Evolutionary conservation across 768 basidiomycete genomes (phyloP).

Genomic region (Pleurotus tuoliensis): DNA sequence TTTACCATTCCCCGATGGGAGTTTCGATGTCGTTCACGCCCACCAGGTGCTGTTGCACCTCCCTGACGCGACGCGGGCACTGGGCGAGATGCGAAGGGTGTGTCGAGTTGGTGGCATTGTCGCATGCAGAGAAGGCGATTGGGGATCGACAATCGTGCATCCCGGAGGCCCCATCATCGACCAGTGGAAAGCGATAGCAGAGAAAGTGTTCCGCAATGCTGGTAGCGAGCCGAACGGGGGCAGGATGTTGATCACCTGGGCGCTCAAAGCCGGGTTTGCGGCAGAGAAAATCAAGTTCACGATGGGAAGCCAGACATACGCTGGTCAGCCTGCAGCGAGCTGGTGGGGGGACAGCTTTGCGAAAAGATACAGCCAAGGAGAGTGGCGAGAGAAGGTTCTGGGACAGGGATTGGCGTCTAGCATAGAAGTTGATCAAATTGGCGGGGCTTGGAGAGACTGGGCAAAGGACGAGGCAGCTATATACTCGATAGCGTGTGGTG

Average conservation of each 20-base stretch:
- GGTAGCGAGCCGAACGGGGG: conserved; percentile 4
- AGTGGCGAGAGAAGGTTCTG: neutral
- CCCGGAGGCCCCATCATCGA: neutral
- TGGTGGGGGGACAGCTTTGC: conserved; percentile 4
- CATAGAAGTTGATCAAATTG: neutral
- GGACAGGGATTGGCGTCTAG: neutral
- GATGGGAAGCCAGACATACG: conserved; percentile 2
- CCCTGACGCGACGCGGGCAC: conserved; percentile 31
- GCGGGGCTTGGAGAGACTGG: neutral
- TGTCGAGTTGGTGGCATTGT: conserved; percentile 42
- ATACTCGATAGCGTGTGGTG: conserved; percentile 1
- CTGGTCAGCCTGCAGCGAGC: neutral
- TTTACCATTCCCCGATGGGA: conserved; percentile 32
- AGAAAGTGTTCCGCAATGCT: neutral
- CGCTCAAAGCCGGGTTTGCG: neutral
- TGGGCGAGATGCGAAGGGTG: conserved; percentile 46
- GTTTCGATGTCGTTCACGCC: conserved; percentile 47
- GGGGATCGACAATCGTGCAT: conserved; percentile 11
- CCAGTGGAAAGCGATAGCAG: neutral
- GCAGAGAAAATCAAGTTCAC: neutral
- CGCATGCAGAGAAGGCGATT: conserved; percentile 39
- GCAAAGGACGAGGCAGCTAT: neutral
- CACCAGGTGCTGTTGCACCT: conserved; percentile 51
- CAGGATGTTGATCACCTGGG: neutral
- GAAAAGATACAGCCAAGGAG: neutral